A percentile compares a stretch with the other conserved stretches of the same genome.
phyloP scores from a whole-genome alignment of 2,329 filamentous ascomycete species.

The Epichloe sp. region DNA sequence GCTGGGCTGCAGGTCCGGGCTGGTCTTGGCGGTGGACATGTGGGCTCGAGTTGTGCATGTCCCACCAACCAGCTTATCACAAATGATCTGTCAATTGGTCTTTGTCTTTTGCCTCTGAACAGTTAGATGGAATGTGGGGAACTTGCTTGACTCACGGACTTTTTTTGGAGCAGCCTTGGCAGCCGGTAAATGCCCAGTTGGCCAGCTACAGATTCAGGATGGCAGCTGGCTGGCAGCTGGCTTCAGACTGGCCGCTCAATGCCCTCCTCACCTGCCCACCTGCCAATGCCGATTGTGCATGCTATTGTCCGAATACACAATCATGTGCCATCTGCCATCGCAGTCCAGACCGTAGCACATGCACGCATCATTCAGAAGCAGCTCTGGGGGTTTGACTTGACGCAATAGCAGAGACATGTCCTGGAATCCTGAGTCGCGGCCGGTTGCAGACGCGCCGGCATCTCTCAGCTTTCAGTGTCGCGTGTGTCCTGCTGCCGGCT shows the following conservation, averaged over 20 bases:
- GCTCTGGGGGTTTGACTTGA: too few species aligned
- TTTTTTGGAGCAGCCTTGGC: neutral
- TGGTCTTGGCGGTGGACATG: neutral
- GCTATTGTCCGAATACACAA: neutral
- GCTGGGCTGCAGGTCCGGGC: neutral
- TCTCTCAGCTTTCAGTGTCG: neutral
- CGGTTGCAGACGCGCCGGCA: neutral
- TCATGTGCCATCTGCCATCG: neutral
- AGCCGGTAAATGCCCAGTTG: neutral
- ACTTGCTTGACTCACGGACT: neutral
- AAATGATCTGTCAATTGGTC: too few species aligned
- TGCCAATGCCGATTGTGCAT: neutral
- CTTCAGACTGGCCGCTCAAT: too few species aligned
- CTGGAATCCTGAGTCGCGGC: neutral
- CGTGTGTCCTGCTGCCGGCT: neutral
- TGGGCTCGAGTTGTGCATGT: neutral
- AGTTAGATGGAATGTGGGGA: slow-evolving; percentile 2
- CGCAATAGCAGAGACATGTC: neutral
- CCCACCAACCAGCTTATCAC: neutral
- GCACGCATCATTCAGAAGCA: too few species aligned
- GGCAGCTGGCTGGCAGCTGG: too few species aligned
- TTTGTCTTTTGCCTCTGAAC: neutral
- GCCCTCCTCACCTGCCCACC: too few species aligned
- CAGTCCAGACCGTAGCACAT: neutral
- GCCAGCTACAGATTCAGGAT: too few species aligned